Evolutionary conservation across 352 stramenopile genomes (phyloP), one percentile per base, ranked within the genome.

Genomic region (Phytopythium mirpurense): DNA sequence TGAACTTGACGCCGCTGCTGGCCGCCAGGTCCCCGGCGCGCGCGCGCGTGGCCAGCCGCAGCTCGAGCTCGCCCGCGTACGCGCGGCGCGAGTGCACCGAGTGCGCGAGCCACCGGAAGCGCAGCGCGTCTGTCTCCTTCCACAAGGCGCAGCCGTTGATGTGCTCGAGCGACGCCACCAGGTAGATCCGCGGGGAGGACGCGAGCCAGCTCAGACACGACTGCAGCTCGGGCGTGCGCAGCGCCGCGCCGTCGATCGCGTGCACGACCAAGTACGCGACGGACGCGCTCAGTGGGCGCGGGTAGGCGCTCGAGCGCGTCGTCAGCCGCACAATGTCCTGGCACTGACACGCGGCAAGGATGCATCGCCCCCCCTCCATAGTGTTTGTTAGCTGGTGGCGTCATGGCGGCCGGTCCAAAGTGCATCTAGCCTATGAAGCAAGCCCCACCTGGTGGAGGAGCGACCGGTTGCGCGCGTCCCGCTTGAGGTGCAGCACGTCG

Each of bases 131-230:
- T 7, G 74, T 66, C 46, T 86, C 72, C 52, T 74, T 69, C 75
- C 75, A 86, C 49, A 83, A 67, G 11, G 70, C 69, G 8, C 63
- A 58, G 10, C 64, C 71, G 46, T 86, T 83, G 21, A 83, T 67
- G 34, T 86, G 75, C 37, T 86, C 75, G 43, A 83, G 69, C 15
- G 68, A 75, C 34, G 72, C 75, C 23, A 82, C 41, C 16, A 86
- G 7, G n/a, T 67, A 48, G 35, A 86, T 76, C 12, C 65, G 70
- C 29, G 63, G 57, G 0, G 68, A 58, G 26, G 66, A 67, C 11
- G 72, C 68, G 11, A 86, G 62, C 59, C 71, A 74, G 37, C 75
- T 83, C 42, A 83, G 65, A 29, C 64, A 75, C n/a, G 59, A 68
- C 51, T 86, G 72, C 15, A 68, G 57, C 40, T 82, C 75, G 31